A percentile compares a stretch with the other conserved stretches of the same genome.
Evolutionary conservation across 148 eudicot species (phyloP).

Genomic region (Rhododendron mucronatum): DNA sequence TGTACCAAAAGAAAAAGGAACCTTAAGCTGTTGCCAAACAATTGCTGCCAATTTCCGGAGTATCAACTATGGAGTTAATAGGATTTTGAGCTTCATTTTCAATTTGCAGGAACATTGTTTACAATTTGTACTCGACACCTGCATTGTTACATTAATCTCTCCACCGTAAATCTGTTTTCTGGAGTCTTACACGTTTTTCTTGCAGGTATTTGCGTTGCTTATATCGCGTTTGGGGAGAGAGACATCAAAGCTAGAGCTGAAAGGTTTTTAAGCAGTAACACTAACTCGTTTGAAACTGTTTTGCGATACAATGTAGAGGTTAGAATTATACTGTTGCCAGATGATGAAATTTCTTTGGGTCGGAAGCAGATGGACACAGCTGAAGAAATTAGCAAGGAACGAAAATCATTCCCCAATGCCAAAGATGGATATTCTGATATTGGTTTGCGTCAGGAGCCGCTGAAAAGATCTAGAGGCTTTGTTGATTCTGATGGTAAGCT

Average conservation of each 20-base stretch:
- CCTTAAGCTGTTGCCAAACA: background rate
- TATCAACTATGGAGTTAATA: background rate
- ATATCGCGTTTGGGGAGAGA: conserved; percentile 64
- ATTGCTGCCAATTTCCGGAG: background rate
- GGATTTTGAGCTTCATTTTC: background rate
- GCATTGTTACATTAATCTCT: background rate
- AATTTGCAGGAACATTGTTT: background rate
- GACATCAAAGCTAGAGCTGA: conserved; percentile 78
- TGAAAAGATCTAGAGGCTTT: conserved; percentile 21
- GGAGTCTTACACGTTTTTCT: background rate
- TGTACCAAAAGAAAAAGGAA: background rate
- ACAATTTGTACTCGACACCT: background rate
- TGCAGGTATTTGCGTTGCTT: conserved; percentile 77
- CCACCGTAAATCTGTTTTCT: background rate
- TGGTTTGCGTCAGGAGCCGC: conserved; percentile 24
- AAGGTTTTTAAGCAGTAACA: conserved; percentile 82
- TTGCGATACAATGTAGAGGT: conserved; percentile 71
- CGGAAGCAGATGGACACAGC: conserved; percentile 24
- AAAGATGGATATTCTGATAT: conserved; percentile 16
- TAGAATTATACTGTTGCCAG: conserved; percentile 56
- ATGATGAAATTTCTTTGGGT: conserved; percentile 26
- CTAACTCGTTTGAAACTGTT: conserved; percentile 76
- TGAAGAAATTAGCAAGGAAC: conserved; percentile 18
- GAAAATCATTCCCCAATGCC: conserved; percentile 16
- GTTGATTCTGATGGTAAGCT: conserved; percentile 28